Evolutionary conservation across 2,329 filamentous ascomycete species (phyloP), one percentile per base, ranked within the genome.

Genomic region (Aureobasidium zeae): DNA sequence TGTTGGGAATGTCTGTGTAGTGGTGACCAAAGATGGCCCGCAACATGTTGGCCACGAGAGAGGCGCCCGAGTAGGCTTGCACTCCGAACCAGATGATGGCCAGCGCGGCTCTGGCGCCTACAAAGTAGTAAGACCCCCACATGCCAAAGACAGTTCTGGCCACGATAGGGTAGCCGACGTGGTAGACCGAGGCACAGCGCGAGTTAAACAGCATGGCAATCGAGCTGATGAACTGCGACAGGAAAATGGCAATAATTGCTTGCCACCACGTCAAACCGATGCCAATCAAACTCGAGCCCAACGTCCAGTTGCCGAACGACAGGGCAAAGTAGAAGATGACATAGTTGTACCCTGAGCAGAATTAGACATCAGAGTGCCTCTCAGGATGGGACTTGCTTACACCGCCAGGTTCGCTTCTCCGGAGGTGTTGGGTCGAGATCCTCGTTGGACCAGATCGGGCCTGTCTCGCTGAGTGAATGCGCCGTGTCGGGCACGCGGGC

Each of bases 201-300:
- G 63, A 64, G 53, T 69, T 70, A 55, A 68, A 64, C 44, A 63
- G 61, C 59, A 67, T 67, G 34, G 64, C 64, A 29, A 66, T 51
- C 9, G 63, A 66, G 6, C 57, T 61, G 49, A 70, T 65, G 36
- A 62, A 21, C 47, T 67, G 64, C 24, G 61, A 63, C 26, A 63
- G 55, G 49, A 69, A 68, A 48, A 69, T 68, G 31, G 67, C 63
- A 8, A 70, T 29, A 38, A 67, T 66, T 19, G 58, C 49, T 51
- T 66, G 62, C 64, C 65, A 68, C 65, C 65, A 69, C 50, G 63
- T 67, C 30, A 69, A 54, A 4, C 66, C 66, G 34, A 67, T 62
- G 13, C 64, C 66, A 17, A 56, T 51, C 61, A 65, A 62, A 13
- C 56, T 61, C 39, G 56, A 57, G 10, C 64, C 65, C 34, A 65